phyloP scores from a whole-genome alignment of 2,329 filamentous ascomycete species.

The Amesomyces nigricolor region DNA sequence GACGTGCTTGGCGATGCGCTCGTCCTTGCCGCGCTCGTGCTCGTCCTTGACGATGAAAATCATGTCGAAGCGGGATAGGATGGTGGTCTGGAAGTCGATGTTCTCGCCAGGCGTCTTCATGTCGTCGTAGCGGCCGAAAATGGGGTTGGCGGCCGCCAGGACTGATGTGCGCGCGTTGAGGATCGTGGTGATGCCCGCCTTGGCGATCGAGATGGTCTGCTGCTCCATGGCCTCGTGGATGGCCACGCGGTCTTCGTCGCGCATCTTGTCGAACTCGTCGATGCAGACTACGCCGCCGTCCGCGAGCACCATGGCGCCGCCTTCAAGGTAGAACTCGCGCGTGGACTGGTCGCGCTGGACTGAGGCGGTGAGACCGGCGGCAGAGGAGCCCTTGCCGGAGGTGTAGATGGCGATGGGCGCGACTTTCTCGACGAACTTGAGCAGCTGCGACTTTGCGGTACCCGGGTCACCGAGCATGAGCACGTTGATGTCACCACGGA shows the following conservation, averaged over 20 bases:
- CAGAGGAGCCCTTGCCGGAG: constrained; percentile 95
- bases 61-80: constrained; percentile 97
- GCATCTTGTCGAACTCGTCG: constrained; percentile 99
- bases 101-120: constrained; percentile 97
- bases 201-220: constrained; percentile 97
- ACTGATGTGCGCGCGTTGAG: constrained; percentile 94
- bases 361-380: constrained; percentile 93
- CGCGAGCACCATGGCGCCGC: constrained; percentile 95
- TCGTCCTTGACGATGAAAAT: constrained; percentile 98
- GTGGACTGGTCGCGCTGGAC: constrained; percentile 90
- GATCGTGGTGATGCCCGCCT: constrained; percentile 97
- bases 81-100: constrained; percentile 98
- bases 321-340: constrained; percentile 95
- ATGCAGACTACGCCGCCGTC: constrained; percentile 97
- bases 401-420: constrained; percentile 98
- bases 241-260: constrained; percentile 93
- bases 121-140: constrained; percentile 96
- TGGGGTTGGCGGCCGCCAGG: constrained; percentile 90
- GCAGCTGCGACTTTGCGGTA: constrained; percentile 93
- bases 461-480: constrained; percentile 93
- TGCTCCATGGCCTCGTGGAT: constrained; percentile 99
- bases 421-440: constrained; percentile 96
- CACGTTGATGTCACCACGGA: constrained; percentile 97
- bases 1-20: constrained; percentile 92
- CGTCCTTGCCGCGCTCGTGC: constrained; percentile 82